Base-by-base conservation (phyloP, 352 stramenopile species). In the Pythium brassicae region DNA sequence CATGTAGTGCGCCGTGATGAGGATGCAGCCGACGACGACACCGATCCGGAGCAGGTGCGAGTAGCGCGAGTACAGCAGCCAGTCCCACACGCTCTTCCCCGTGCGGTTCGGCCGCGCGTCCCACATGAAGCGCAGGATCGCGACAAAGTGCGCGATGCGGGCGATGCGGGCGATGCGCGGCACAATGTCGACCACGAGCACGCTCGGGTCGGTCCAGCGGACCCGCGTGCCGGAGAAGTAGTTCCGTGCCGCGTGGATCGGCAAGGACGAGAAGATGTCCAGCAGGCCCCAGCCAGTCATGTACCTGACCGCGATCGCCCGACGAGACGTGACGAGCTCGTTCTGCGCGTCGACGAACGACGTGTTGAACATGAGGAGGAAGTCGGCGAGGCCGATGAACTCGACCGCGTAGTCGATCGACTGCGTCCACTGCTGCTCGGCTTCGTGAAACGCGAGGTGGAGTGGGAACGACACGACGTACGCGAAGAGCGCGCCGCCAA, bases 21-120 rank as follows among this genome's bases (percentile, higher is more conserved):
- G 40, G 3, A 57, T 39, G 5, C 32, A 25, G 34, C 43, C 2
- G 22, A 57, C 10, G 39, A 63, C 19, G 22, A 46, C 46, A 29
- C 19, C 17, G 50, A 63, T 63, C 12, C 50, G 49, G 17, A 63
- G 50, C 19, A 57, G 29, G 42, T 62, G 57, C 27, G 57, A 62
- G 42, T 62, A 62, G 20, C 57, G 49, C 29, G 40, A 63, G 40
- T 49, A 57, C 40, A 51, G 32, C 8, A 57, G 20, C 49, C 40
- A 63, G n/a, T 26, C 37, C 39, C 49, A 63, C 43, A 57, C 32
- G 17, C 22, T 20, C 9, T 20, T 37, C 6, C 22, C 22, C 8
- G 35, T 27, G 23, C 11, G 49, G 12, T 48, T 32, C 20, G 34
- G 34, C 12, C 57, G 20, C 22, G 23, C 50, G 15, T 37, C 20